Percentiles rank a stretch among this genome's conserved stretches.
Conservation (phyloP, 495 filamentous ascomycete species). For the Neurospora sp. region DNA sequence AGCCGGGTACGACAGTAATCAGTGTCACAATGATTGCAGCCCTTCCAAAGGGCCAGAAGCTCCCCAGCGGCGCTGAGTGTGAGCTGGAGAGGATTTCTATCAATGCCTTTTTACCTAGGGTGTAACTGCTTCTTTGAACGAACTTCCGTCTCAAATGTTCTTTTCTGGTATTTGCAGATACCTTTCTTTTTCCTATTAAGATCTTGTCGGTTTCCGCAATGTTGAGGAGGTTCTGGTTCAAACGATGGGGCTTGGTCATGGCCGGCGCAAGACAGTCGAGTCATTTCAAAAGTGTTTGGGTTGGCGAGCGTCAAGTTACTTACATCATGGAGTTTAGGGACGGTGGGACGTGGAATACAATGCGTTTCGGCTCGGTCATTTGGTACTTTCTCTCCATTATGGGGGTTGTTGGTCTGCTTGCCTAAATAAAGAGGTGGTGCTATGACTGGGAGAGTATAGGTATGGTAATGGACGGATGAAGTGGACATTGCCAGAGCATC, state of each 20-base stretch:
- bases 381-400: neutral
- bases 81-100: constrained; percentile 58
- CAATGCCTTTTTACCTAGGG: constrained; percentile 15
- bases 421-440: neutral
- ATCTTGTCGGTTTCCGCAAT: neutral
- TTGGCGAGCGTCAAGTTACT: neutral
- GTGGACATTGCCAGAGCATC: neutral
- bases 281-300: neutral
- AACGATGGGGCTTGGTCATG: neutral
- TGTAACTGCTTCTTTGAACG: neutral
- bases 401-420: neutral
- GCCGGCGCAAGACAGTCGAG: neutral
- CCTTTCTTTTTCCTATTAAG: neutral
- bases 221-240: neutral
- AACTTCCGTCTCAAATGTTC: neutral
- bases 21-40: constrained; percentile 57
- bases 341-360: neutral
- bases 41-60: constrained; percentile 46
- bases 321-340: neutral
- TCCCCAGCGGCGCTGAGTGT: constrained; percentile 43
- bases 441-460: neutral
- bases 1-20: constrained; percentile 54
- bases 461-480: neutral
- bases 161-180: neutral
- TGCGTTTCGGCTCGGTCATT: neutral